Conservation (phyloP, 2,329 filamentous ascomycete genomes). For the Pezicula neosporulosa region DNA sequence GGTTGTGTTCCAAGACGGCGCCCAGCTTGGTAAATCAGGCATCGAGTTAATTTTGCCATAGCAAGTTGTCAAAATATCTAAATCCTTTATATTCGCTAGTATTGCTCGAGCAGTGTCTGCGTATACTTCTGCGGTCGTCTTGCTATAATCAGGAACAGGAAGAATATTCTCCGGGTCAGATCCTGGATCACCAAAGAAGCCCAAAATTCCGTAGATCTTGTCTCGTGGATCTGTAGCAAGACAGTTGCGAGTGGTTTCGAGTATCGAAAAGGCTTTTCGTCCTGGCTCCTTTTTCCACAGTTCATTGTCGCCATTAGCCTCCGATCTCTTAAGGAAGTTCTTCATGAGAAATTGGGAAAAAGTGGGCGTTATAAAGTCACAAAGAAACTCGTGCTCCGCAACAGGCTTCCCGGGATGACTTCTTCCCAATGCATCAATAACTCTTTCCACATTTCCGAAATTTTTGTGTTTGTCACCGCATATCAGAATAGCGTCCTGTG, state of each 20-base stretch:
- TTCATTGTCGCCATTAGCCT: not conserved
- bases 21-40: conserved; percentile 1
- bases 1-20: not conserved
- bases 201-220: conserved; percentile 3
- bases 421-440: not conserved
- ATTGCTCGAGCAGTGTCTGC: conserved; percentile 2
- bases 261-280: not conserved
- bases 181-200: conserved; percentile 1
- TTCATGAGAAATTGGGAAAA: conserved; percentile 1
- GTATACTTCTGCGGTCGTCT: conserved; percentile 2
- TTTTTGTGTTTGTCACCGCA: not conserved
- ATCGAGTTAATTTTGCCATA: not conserved
- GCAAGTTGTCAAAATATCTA: not conserved
- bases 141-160: conserved; percentile 1
- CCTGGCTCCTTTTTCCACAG: not conserved
- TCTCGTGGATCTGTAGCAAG: conserved; percentile 4
- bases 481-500: not conserved
- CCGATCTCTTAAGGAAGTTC: not conserved
- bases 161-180: conserved; percentile 1
- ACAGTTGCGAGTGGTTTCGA: not conserved
- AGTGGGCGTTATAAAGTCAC: not conserved
- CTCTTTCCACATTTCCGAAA: not conserved
- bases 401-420: not conserved
- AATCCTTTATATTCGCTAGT: not conserved
- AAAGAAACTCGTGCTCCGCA: not conserved